Conservation (phyloP, 148 eudicot species). For the Cornus kousa region DNA sequence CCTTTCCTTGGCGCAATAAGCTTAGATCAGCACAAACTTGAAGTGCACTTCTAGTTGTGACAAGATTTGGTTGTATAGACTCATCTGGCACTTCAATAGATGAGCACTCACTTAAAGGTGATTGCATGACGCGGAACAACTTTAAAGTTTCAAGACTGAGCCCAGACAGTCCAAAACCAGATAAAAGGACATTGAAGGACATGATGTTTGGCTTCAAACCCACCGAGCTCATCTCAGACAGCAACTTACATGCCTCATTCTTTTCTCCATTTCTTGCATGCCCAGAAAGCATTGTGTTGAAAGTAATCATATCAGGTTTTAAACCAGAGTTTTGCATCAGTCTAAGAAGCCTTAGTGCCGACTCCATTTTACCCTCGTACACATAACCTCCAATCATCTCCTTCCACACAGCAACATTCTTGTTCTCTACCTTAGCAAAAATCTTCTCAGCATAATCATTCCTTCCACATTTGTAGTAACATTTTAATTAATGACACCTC, state of each 20-base stretch:
- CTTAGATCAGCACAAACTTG: constrained; percentile 52
- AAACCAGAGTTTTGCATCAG: constrained; percentile 37
- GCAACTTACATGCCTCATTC: constrained; percentile 30
- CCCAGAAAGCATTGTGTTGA: constrained; percentile 49
- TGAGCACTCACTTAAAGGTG: constrained; percentile 20
- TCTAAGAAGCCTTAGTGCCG: constrained; percentile 23
- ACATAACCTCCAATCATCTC: constrained; percentile 56
- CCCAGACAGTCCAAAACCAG: constrained; percentile 52
- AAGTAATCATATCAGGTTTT: constrained; percentile 48
- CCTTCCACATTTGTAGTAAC: constrained; percentile 53
- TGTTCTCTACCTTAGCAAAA: constrained; percentile 29
- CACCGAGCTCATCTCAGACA: constrained; percentile 37
- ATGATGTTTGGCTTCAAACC: constrained; percentile 42
- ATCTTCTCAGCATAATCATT: no score
- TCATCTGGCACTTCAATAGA: constrained; percentile 12
- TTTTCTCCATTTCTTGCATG: constrained; percentile 42
- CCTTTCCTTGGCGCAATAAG: constrained; percentile 38
- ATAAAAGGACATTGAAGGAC: constrained; percentile 42
- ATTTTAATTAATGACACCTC: constrained; percentile 43
- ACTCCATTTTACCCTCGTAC: constrained; percentile 39
- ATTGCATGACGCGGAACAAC: constrained; percentile 48
- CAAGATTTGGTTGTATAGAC: constrained; percentile 28
- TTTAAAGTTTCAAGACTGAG: constrained; percentile 40
- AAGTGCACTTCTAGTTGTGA: constrained; percentile 45
- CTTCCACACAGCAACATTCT: constrained; percentile 45